These are phyloP conservation scores for Clathrus columnatus DNA, from an alignment of 768 basidiomycete genomes.

Conservation along the genomic window DNA sequence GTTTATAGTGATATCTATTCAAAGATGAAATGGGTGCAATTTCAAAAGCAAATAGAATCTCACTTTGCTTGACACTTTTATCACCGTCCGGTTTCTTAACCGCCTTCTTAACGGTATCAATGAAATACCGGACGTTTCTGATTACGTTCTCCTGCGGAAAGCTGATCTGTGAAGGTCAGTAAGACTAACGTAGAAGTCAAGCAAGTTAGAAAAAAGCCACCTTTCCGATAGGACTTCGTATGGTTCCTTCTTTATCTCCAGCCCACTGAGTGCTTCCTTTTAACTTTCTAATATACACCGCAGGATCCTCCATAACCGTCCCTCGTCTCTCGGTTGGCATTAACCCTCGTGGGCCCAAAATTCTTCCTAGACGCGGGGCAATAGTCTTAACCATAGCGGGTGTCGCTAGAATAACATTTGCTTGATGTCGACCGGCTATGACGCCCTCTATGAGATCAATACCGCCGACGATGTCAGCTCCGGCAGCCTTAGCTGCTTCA, in stretches of 20 bases:
- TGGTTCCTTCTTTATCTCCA: slow-evolving; percentile 78
- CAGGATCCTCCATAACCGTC: slow-evolving; percentile 87
- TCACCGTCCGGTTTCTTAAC: slow-evolving; percentile 58
- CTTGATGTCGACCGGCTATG: slow-evolving; percentile 60
- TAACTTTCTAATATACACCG: slow-evolving; percentile 68
- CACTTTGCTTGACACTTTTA: slow-evolving; percentile 31
- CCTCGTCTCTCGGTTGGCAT: slow-evolving; percentile 95
- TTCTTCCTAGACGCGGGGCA: slow-evolving; percentile 68
- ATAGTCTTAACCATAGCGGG: slow-evolving; percentile 71
- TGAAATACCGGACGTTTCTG: slow-evolving; percentile 70
- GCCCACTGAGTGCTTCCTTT: slow-evolving; percentile 88
- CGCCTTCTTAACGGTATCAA: slow-evolving; percentile 62
- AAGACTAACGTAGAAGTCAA: background rate
- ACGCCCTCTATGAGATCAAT: slow-evolving; percentile 81
- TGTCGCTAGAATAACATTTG: slow-evolving; percentile 79
- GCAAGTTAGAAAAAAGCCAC: slow-evolving; percentile 32
- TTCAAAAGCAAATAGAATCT: slow-evolving; percentile 24
- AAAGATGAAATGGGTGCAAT: background rate
- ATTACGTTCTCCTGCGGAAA: slow-evolving; percentile 70
- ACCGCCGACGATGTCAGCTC: slow-evolving; percentile 88
- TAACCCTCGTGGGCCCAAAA: slow-evolving; percentile 79
- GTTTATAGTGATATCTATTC: slow-evolving; percentile 62
- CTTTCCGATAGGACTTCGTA: slow-evolving; percentile 72
- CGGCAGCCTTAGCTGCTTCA: slow-evolving; percentile 76
- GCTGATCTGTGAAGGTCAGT: slow-evolving; percentile 42